Base-by-base conservation (phyloP, 1,139 yeast species). In the Kodamaea fungicola region DNA sequence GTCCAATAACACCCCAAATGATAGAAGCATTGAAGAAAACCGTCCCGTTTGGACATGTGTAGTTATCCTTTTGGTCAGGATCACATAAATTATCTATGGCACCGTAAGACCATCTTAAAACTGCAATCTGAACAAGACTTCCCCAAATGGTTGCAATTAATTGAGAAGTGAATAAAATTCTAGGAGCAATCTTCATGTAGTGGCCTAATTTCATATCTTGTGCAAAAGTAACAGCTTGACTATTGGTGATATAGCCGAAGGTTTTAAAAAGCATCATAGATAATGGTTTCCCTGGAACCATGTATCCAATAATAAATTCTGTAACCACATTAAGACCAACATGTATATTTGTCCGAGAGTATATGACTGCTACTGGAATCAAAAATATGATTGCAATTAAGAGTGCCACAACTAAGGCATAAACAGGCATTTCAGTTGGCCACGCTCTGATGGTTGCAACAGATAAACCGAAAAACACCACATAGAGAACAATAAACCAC, bases 181-280 rank as follows among this genome's bases (percentile, higher is more conserved):
- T 59, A 34, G 80, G 80, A 16, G 73, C 66, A 26, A 71, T 58
- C 53, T 74, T 75, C 75, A 74, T 69, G 57, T 75, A 75, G 45
- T 74, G 71, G 28, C 78, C 80, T 51, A 75, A 61, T 51, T 75
- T 76, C 69, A 74, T 64, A 56, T 75, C 79, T 54, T 74, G 76
- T 26, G 73, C 72, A 47, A 72, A 64, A 25, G 72, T 64, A 35
- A 74, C 64, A n/a, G 79, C 80, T 54, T 75, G 80, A 47, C 67
- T 67, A 59, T 73, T 74, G 41, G 78, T 74, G 48, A 74, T 74
- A 53, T 72, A 69, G 38, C 74, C 74, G 41, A 52, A 68, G 29
- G 73, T 66, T 51, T 70, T 69, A 59, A 70, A 68, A 49, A 67
- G 64, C 70, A 69, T 66, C 71, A 69, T 66, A 37, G 71, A 71